Base-by-base conservation (phyloP, 257 asterid genomes). In the Rubia yunnanensis region DNA sequence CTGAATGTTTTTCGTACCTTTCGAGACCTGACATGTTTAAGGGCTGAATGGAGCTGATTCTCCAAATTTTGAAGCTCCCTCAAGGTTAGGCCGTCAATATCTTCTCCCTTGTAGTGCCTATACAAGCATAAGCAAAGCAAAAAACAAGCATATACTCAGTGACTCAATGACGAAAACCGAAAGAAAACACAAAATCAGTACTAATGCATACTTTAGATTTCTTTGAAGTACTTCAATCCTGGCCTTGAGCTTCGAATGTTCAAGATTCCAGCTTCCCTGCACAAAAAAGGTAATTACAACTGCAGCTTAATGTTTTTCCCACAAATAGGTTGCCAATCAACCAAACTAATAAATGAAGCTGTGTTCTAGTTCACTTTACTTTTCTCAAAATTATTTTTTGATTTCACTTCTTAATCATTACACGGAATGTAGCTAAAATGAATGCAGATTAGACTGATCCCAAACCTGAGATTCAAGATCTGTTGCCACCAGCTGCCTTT, bases 71-170 rank as follows among this genome's bases (percentile, higher is more conserved):
- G 96, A 59, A 92, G 86, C 80, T 92, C 96, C 74, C 83, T 89
- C 70, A 84, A 72, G 73, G 83, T 77, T n/a, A 89, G 70, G 4
- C 44, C 56, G 8, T 87, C 88, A 49, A 89, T 64, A 0, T 89
- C 96, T 64, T 92, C 92, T 63, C 98, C 98, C 76, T 76, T 82
- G 60, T 85, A 89, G 59, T 89, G 94, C 91, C 96, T 92, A 65
- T 3, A 53, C 59, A 24, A 20, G 30, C 15, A 53, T 1, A 35
- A 35, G 0, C 27, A 14, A 46, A 11, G 13, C 9, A 50, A 50
- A 7, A 50, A 18, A 4, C 57, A 7, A 20, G 14, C 5, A 53
- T 1, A 50, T 0, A 18, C 10, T 50, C 3, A 5, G 2, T 50
- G 5, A 4, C 53, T 32, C 34, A 7, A 23, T 10, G 5, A 5